phyloP scores from a whole-genome alignment of 768 basidiomycete species.

The Leccinellum rugosiceps region DNA sequence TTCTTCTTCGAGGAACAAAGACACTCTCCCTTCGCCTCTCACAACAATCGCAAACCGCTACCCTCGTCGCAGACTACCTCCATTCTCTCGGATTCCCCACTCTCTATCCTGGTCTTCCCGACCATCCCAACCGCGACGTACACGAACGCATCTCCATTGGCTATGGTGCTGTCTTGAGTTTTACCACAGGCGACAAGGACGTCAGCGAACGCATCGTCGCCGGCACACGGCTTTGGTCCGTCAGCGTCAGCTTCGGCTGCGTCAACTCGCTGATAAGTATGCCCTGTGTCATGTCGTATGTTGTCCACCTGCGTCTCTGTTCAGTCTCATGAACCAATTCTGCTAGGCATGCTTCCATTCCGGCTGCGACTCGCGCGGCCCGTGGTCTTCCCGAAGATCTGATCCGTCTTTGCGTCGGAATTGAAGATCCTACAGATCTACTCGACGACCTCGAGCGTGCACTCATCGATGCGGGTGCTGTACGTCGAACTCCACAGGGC shows the following conservation, averaged over 20 bases:
- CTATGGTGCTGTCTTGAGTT: conserved; percentile 90
- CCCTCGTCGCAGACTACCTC: conserved; percentile 84
- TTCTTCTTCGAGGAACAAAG: conserved; percentile 92
- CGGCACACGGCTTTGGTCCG: conserved; percentile 91
- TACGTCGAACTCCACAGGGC: conserved; percentile 48
- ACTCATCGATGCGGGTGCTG: conserved; percentile 87
- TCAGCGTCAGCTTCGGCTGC: conserved; percentile 96
- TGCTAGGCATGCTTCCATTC: conserved; percentile 90
- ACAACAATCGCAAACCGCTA: conserved; percentile 80
- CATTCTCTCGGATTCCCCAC: conserved; percentile 82
- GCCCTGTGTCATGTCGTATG: conserved; percentile 99
- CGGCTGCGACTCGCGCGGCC: conserved; percentile 90
- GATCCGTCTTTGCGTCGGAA: conserved; percentile 96
- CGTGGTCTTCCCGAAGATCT: conserved; percentile 98
- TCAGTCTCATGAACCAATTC: neutral
- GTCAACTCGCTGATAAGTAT: conserved; percentile 98
- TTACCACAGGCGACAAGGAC: conserved; percentile 88
- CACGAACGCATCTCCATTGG: conserved; percentile 90
- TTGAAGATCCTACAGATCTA: conserved; percentile 91
- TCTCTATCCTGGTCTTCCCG: conserved; percentile 85
- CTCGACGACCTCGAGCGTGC: conserved; percentile 94
- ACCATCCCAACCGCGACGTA: conserved; percentile 82
- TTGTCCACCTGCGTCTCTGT: conserved; percentile 23
- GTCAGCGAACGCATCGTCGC: conserved; percentile 92
- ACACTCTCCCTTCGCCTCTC: conserved; percentile 97